These are phyloP conservation scores for Kazachstania sp. DNA, from an alignment of 1,139 yeast species.

Conservation along the genomic window DNA sequence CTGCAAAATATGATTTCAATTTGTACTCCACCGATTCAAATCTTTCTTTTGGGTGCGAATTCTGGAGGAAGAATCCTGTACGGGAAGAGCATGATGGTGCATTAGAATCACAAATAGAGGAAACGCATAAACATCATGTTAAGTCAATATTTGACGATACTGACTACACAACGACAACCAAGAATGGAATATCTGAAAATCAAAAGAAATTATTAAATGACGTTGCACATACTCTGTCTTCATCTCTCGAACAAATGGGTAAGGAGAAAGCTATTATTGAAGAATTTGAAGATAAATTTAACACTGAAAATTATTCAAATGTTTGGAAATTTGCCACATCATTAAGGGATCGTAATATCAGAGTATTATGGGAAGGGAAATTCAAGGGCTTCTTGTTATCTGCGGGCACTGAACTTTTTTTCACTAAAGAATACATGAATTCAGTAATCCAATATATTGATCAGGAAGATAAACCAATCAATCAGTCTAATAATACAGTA, in stretches of 20 bases:
- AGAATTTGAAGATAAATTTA: constrained; percentile 46
- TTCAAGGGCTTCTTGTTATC: constrained; percentile 71
- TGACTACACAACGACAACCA: background rate
- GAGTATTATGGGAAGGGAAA: constrained; percentile 81
- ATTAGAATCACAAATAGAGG: background rate
- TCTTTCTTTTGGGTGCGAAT: constrained; percentile 75
- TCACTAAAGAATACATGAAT: constrained; percentile 1
- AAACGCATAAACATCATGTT: background rate
- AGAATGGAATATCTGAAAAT: background rate
- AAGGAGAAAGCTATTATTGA: constrained; percentile 40
- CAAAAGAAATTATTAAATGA: constrained; percentile 22
- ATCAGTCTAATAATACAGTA: background rate
- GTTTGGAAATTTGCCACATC: constrained; percentile 73
- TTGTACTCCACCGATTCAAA: constrained; percentile 86
- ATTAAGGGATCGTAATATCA: constrained; percentile 50
- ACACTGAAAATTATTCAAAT: constrained; percentile 51
- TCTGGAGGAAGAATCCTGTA: constrained; percentile 42
- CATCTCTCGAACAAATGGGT: constrained; percentile 26
- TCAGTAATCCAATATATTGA: constrained; percentile 1
- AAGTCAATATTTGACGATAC: background rate
- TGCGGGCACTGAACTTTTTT: constrained; percentile 49
- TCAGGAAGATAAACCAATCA: background rate
- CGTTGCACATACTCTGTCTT: constrained; percentile 27
- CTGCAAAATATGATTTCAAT: constrained; percentile 84
- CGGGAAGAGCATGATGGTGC: background rate